phyloP scores from a whole-genome alignment of 768 basidiomycete genomes.

The Leccinum truebloodii region DNA sequence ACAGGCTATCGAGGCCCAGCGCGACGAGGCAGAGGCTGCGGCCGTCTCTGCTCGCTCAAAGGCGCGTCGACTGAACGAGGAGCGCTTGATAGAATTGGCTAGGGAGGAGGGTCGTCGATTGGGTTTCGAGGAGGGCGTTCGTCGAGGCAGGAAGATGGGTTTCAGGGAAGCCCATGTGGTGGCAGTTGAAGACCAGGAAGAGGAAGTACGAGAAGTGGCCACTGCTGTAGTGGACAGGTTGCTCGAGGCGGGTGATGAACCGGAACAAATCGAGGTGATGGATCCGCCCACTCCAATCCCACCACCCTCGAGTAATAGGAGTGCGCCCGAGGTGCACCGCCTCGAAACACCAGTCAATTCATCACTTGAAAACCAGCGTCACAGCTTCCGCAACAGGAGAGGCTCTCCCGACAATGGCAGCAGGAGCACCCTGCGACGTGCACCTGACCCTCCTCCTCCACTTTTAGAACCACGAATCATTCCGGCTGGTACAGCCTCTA shows the following conservation, averaged over 20 bases:
- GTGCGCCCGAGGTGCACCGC: slow-evolving; percentile 30
- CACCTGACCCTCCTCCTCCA: slow-evolving; percentile 10
- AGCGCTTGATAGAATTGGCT: slow-evolving; percentile 48
- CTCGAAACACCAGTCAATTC: slow-evolving; percentile 18
- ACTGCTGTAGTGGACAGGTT: slow-evolving; percentile 23
- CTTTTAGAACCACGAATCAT: slow-evolving; percentile 19
- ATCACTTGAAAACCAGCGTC: slow-evolving; percentile 20
- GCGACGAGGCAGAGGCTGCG: slow-evolving; percentile 49
- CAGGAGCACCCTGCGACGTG: slow-evolving; percentile 17
- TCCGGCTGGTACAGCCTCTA: slow-evolving; percentile 12
- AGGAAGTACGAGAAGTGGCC: slow-evolving; percentile 24
- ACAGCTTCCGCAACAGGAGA: slow-evolving; percentile 21
- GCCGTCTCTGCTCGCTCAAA: slow-evolving; percentile 46
- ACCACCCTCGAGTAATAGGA: slow-evolving; percentile 14
- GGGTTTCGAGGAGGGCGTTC: slow-evolving; percentile 54
- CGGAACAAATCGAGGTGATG: slow-evolving; percentile 25
- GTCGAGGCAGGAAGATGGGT: slow-evolving; percentile 34
- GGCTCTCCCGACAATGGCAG: slow-evolving; percentile 16
- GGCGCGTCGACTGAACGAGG: slow-evolving; percentile 47
- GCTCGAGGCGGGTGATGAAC: slow-evolving; percentile 25
- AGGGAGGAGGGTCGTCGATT: slow-evolving; percentile 53
- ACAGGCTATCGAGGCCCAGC: slow-evolving; percentile 47
- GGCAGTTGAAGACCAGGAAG: slow-evolving; percentile 14
- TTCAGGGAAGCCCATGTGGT: slow-evolving; percentile 27
- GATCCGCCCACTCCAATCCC: slow-evolving; percentile 16